Evolutionary conservation across 2,329 filamentous ascomycete species (phyloP), one percentile per base, ranked within the genome.

Genomic region (Thielaviopsis ethacetica): DNA sequence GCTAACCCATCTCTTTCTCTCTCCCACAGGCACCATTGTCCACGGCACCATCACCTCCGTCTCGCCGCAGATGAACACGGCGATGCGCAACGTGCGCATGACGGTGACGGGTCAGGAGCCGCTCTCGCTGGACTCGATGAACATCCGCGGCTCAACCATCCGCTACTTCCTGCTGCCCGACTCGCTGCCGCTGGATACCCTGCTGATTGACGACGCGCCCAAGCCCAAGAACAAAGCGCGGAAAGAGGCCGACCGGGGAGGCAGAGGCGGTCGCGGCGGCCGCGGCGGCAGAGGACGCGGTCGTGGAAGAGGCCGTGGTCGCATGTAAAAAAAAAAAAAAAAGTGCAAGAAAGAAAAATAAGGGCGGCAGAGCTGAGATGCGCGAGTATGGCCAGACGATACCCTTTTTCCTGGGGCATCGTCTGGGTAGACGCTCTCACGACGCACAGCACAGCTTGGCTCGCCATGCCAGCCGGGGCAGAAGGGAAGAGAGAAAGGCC

Each of bases 141-240:
- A 94, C 75, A 87, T 98, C 65, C 88, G 93, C 65, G 93, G 93
- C 67, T 94, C 88, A 62, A 96, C 91, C 21, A 94, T 98, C 71
- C 84, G 93, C 72, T 96, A 96, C 75, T 91, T 87, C 71, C 95
- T 98, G 70, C 85, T 98, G 12, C 93, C 93, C 59, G 93, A 98
- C 75, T 93, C 88, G 63, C 80, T 98, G 67, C 91, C 91, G 47
- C 81, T 98, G 64, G 93, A 98, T 72, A 96, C 91, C 49, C 80
- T 98, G 57, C 80, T 98, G 63, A 90, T 98, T 66, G 93, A 98
- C 71, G 93, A 98, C 73, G 84, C 89, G 67, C 90, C 91, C 56
- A 98, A 98, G 78, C 91, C 93, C 62, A 97, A 97, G 86, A 98
- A 98, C 76, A 98, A 98, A 83, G 91, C 93, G 26, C 83, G 91